These are phyloP conservation scores for Solanum clarkiae DNA, from an alignment of 257 asterid species.

Conservation along the genomic window DNA sequence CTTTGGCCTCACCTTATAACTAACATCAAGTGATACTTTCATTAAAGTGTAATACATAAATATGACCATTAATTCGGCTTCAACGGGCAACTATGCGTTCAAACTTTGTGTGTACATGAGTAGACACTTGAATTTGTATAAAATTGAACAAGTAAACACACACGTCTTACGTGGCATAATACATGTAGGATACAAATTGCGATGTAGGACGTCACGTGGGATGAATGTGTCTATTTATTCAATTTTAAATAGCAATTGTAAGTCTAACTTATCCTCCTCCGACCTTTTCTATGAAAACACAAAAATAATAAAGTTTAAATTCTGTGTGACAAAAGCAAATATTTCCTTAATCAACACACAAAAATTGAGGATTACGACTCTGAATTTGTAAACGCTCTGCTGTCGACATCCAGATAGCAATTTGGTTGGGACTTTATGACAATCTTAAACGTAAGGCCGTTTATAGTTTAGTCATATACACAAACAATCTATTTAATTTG, in stretches of 20 bases:
- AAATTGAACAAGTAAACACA: too few relatives aligned
- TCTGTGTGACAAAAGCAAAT: not conserved
- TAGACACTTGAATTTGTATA: too few relatives aligned
- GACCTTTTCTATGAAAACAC: not conserved
- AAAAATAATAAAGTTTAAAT: not conserved
- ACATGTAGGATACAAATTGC: too few relatives aligned
- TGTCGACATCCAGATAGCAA: not conserved
- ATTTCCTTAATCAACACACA: not conserved
- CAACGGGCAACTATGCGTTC: too few relatives aligned
- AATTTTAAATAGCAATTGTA: not conserved
- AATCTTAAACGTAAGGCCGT: not conserved
- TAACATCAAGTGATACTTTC: not conserved
- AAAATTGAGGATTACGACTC: not conserved
- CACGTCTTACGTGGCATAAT: too few relatives aligned
- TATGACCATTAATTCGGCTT: too few relatives aligned
- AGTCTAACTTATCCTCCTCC: not conserved
- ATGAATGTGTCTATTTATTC: too few relatives aligned
- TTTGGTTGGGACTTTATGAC: not conserved
- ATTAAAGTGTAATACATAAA: too few relatives aligned
- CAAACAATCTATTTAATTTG: not conserved
- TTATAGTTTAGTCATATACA: not conserved
- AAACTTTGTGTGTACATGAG: too few relatives aligned
- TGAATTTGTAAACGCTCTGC: not conserved
- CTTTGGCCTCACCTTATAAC: not conserved
- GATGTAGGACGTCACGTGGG: too few relatives aligned